These are phyloP conservation scores for Diaporthe citrichinensis DNA, from an alignment of 2,329 filamentous ascomycete species.

Conservation along the genomic window DNA sequence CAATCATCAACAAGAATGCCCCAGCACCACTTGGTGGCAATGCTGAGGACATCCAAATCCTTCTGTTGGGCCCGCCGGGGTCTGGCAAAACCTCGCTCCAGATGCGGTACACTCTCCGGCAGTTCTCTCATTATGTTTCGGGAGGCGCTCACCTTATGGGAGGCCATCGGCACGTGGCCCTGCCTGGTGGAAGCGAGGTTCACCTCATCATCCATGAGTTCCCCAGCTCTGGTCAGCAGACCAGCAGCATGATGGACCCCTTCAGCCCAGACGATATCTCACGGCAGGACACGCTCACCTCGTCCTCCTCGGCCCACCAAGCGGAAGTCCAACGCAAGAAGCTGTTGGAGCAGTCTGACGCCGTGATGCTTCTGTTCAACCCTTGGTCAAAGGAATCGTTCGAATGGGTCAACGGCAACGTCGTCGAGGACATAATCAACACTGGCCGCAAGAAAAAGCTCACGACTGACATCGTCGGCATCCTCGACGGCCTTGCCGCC, in stretches of 20 bases:
- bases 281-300: conserved; percentile 19
- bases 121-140: conserved; percentile 17
- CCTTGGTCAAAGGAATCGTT: conserved; percentile 33
- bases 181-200: conserved; percentile 22
- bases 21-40: conserved; percentile 18
- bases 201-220: conserved; percentile 38
- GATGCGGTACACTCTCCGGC: conserved; percentile 34
- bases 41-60: conserved; percentile 38
- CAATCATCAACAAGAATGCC: conserved; percentile 5
- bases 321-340: conserved; percentile 11
- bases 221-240: not conserved
- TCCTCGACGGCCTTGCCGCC: conserved; percentile 18
- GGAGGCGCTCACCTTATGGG: conserved; percentile 24
- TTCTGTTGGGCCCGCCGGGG: conserved; percentile 33
- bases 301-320: not conserved
- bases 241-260: conserved; percentile 25
- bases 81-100: conserved; percentile 36
- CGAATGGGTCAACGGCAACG: conserved; percentile 32
- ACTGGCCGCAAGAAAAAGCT: conserved; percentile 25
- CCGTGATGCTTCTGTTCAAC: conserved; percentile 37
- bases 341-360: conserved; percentile 37
- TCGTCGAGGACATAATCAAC: conserved; percentile 25
- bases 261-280: conserved; percentile 25
- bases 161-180: conserved; percentile 24
- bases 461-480: conserved; percentile 7